Percentiles rank a stretch among this genome's conserved stretches.
These are phyloP conservation scores for Fusarium beomiforme DNA, from an alignment of 2,329 filamentous ascomycete genomes.

Conservation along the genomic window DNA sequence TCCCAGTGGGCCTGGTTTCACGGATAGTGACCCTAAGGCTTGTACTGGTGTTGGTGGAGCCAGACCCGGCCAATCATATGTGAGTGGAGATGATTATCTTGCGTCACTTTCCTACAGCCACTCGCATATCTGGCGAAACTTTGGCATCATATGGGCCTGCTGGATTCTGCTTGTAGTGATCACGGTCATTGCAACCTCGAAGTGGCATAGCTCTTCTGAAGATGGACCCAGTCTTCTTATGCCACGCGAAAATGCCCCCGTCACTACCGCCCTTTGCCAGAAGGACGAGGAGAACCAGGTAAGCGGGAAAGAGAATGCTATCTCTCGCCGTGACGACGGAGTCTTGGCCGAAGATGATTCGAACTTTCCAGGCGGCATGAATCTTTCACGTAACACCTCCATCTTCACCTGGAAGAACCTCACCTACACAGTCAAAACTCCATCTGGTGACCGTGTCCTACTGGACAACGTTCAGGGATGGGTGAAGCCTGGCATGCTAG, in stretches of 20 bases:
- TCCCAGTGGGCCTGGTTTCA: constrained; percentile 60
- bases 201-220: constrained; percentile 65
- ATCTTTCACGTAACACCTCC: constrained; percentile 70
- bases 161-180: constrained; percentile 68
- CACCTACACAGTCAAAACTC: constrained; percentile 73
- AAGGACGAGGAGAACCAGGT: constrained; percentile 61
- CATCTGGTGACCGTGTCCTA: constrained; percentile 70
- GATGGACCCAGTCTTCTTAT: constrained; percentile 66
- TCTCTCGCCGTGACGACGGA: constrained; percentile 6
- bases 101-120: constrained; percentile 62
- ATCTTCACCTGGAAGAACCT: constrained; percentile 81
- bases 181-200: constrained; percentile 65
- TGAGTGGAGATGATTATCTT: constrained; percentile 68
- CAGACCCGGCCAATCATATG: constrained; percentile 55
- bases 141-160: constrained; percentile 70
- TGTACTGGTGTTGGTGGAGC: constrained; percentile 70
- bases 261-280: constrained; percentile 44
- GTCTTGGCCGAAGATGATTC: constrained; percentile 22
- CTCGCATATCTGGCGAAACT: constrained; percentile 66
- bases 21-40: constrained; percentile 54
- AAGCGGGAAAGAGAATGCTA: constrained; percentile 30
- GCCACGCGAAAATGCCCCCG: constrained; percentile 66
- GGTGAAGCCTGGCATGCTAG: constrained; percentile 82
- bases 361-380: constrained; percentile 38
- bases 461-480: constrained; percentile 85